A percentile compares a stretch with the other conserved stretches of the same genome.
Conservation (phyloP, 1,284 basidiomycete species). For the Phlebopus sp. region DNA sequence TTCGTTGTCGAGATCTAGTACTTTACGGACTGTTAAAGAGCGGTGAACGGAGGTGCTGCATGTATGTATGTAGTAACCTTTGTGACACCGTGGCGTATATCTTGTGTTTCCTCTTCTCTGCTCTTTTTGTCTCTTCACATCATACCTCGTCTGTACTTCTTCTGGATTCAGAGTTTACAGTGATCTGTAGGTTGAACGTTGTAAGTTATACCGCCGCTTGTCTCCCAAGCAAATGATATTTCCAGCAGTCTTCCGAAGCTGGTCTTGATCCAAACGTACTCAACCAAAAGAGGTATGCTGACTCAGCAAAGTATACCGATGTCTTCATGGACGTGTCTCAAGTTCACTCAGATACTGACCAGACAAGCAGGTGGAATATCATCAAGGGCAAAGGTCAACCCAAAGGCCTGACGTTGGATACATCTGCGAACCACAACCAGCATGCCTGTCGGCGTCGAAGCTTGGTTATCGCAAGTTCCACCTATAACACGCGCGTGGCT, state of each 20-base stretch:
- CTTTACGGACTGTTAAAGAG: neutral
- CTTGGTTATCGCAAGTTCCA: conserved; percentile 85
- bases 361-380: neutral
- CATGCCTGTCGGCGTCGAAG: conserved; percentile 80
- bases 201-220: no score
- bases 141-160: no score
- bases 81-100: no score
- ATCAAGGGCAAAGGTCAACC: neutral
- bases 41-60: neutral
- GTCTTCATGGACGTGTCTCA: neutral
- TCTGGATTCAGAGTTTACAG: neutral
- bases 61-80: neutral
- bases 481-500: conserved; percentile 87
- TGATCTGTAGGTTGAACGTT: no score
- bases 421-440: conserved; percentile 1
- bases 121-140: no score
- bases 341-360: neutral
- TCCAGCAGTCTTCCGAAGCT: no score
- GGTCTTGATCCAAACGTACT: no score
- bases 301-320: conserved; percentile 21
- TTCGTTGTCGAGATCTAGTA: conserved; percentile 3
- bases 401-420: neutral
- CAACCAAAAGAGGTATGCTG: conserved; percentile 4
- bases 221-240: no score
- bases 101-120: no score